A percentile compares a stretch with the other conserved stretches of the same genome.
Evolutionary conservation across 495 filamentous ascomycete species (phyloP).

Genomic region (Diplogelasinospora grovesii): DNA sequence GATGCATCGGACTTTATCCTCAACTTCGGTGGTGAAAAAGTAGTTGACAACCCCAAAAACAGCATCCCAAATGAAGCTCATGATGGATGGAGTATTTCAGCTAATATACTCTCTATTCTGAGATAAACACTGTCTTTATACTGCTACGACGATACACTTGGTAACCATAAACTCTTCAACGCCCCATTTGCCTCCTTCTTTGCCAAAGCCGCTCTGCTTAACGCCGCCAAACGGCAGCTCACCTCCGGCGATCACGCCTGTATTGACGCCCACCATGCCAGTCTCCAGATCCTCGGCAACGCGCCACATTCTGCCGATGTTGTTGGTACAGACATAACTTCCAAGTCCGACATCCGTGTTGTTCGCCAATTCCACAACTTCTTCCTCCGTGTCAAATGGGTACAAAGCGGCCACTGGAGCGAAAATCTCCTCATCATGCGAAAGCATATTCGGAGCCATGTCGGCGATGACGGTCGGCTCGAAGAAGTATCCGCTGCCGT

Average conservation of each 20-base stretch:
- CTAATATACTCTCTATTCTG: too few species aligned
- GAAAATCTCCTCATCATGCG: conserved; percentile 63
- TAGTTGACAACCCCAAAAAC: too few species aligned
- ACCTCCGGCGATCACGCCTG: conserved; percentile 46
- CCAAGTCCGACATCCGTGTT: conserved; percentile 65
- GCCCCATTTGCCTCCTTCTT: conserved; percentile 66
- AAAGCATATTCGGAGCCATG: conserved; percentile 55
- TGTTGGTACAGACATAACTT: conserved; percentile 67
- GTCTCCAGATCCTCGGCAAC: conserved; percentile 66
- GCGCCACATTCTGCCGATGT: conserved; percentile 63
- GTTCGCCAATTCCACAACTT: conserved; percentile 57
- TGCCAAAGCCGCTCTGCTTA: conserved; percentile 70
- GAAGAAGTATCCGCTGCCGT: conserved; percentile 66
- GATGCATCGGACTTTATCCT: too few species aligned
- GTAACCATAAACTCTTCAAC: conserved; percentile 64
- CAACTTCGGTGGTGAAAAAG: too few species aligned
- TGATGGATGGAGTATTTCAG: too few species aligned
- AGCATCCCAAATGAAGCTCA: too few species aligned
- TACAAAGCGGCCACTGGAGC: conserved; percentile 62
- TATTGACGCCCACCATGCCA: conserved; percentile 62
- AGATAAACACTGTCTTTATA: too few species aligned
- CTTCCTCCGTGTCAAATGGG: conserved; percentile 62
- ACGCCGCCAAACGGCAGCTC: conserved; percentile 72
- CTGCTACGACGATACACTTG: too few species aligned
- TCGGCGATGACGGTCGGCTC: conserved; percentile 62